Evolutionary conservation across 2,329 filamentous ascomycete species (phyloP), one percentile per base, ranked within the genome.

Genomic region (Phoma sp.): DNA sequence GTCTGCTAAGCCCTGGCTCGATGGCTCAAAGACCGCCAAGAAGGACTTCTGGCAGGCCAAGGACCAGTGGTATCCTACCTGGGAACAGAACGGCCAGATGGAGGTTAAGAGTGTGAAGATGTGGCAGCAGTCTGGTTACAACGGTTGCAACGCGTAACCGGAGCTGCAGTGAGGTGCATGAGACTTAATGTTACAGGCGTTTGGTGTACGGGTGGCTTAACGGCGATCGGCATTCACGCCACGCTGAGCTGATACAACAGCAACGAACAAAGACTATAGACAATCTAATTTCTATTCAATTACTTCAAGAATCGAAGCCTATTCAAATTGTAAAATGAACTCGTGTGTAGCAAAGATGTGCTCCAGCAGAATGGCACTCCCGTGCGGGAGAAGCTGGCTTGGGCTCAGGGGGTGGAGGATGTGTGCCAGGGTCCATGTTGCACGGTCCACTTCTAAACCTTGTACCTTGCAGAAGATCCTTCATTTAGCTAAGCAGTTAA

Each of bases 1-100:
- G 62, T 81, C 81, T 34, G 83, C 81, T 26, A 96, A 96, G 80
- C 91, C 91, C 1, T 96, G 91, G 91, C 80, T 91, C 26, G 88
- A 95, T 70, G 78, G 73, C 14, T 87, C 84, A 45, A 73, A 80
- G 1, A 87, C 83, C 10, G 90, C 91, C 7, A 85, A 82, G 74
- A 85, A 83, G 65, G 90, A 93, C 69, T 96, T 96, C 72, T 95
- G 90, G 90, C 78, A 87, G 15, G 82, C 85, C 0, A 81, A 83
- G 39, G 78, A 85, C 48, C 61, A 78, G 23, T 93, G 90, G 90
- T 76, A 82, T 37, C 84, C 87, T 4, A 92, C 89, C 0, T 93
- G 90, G 90, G 83, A 82, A 53, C 78, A 77, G 14, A 61, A 68
- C 2, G 87, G 87, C 1, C 81, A 85, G 66, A 83, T 93, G 81